phyloP scores from a whole-genome alignment of 139 green algal species.

The Penium margaritaceum region DNA sequence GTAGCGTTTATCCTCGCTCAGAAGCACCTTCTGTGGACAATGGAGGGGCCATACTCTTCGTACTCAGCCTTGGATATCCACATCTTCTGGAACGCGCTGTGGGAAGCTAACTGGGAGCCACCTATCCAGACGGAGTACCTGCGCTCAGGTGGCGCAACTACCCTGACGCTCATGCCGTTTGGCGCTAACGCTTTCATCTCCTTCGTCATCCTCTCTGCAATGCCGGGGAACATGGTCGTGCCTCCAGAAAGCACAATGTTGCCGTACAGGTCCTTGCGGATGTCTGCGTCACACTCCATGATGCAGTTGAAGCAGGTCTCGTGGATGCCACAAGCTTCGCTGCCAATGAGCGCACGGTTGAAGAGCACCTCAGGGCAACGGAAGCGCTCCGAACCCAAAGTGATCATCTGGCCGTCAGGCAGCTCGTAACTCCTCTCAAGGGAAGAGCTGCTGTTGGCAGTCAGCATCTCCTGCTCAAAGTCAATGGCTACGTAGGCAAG shows the following conservation, averaged over 20 bases:
- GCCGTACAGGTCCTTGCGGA: slow-evolving; percentile 82
- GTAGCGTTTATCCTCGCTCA: slow-evolving; percentile 49
- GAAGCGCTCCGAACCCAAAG: slow-evolving; percentile 69
- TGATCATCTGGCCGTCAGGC: slow-evolving; percentile 67
- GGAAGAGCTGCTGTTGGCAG: too few relatives aligned
- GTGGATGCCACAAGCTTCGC: slow-evolving; percentile 85
- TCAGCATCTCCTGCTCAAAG: too few relatives aligned
- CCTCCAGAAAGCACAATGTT: slow-evolving; percentile 73
- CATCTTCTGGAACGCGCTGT: slow-evolving; percentile 84
- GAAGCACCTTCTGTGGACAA: slow-evolving; percentile 97
- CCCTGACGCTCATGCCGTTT: slow-evolving; percentile 88
- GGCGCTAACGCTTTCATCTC: slow-evolving; percentile 82
- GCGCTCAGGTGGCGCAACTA: slow-evolving; percentile 84
- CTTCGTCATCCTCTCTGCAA: slow-evolving; percentile 89
- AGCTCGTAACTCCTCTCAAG: slow-evolving; percentile 48
- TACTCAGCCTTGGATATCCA: slow-evolving; percentile 76
- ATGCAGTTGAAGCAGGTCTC: slow-evolving; percentile 96
- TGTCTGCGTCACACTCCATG: slow-evolving; percentile 98
- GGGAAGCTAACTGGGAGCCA: slow-evolving; percentile 92
- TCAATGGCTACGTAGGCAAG: too few relatives aligned
- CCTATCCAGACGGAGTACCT: slow-evolving; percentile 95
- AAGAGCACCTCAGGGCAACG: slow-evolving; percentile 49
- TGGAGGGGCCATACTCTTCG: slow-evolving; percentile 89
- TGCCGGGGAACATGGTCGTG: slow-evolving; percentile 65
- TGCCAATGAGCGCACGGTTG: slow-evolving; percentile 65